Conservation (phyloP, 306 rosid species). For the Quercus gilva region DNA sequence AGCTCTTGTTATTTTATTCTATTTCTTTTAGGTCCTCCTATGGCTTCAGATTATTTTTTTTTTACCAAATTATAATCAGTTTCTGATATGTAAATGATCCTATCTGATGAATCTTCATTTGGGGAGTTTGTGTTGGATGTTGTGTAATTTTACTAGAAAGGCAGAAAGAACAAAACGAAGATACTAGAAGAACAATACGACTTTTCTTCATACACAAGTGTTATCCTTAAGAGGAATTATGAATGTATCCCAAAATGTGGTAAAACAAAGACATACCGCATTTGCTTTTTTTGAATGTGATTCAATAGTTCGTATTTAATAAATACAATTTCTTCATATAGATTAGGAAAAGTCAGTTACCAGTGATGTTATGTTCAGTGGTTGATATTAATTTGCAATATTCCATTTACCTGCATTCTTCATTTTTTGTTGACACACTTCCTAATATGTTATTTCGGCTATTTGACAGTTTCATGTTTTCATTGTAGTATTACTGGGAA, state of each 20-base stretch:
- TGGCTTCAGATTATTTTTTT: neutral
- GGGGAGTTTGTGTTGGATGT: neutral
- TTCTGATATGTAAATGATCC: neutral
- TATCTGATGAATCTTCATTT: neutral
- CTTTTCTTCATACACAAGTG: neutral
- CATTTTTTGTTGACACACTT: neutral
- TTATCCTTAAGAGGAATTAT: neutral
- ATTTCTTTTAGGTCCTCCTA: neutral
- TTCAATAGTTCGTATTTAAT: neutral
- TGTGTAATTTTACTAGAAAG: neutral
- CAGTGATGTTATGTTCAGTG: neutral
- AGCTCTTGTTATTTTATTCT: neutral
- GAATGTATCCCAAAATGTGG: neutral
- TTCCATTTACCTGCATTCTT: neutral
- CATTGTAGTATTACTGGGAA: conserved; percentile 74
- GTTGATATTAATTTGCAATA: neutral
- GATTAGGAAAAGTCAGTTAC: neutral
- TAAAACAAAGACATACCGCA: neutral
- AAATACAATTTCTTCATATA: neutral
- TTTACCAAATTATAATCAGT: neutral
- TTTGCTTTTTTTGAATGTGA: neutral
- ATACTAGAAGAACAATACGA: neutral
- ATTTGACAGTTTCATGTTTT: conserved; percentile 30
- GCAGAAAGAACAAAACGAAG: neutral
- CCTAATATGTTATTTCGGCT: neutral